Evolutionary conservation across 192 early-diverging fungal genomes (phyloP), one percentile per base, ranked within the genome.

Genomic region (Chytriomyces hyalinus): DNA sequence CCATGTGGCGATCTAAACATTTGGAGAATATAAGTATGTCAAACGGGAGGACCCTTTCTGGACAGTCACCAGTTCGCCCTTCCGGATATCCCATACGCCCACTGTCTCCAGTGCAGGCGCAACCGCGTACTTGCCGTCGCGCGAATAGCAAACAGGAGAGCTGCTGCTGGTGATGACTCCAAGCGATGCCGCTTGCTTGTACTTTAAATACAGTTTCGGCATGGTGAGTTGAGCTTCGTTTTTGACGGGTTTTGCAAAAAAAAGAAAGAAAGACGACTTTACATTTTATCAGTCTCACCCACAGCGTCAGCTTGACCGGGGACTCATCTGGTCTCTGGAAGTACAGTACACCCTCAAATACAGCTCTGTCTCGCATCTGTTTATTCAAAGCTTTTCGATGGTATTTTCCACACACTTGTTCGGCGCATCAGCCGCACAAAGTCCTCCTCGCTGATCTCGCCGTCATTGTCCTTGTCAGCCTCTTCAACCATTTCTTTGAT

Each of bases 31-130:
- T 36, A 22, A 28, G 28, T 24, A 65, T n/a, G 13, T 4, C 10
- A 28, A 36, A 36, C 36, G 1, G 36, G 0, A 36, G 36, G 36
- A 36, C 36, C 36, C 36, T 36, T 36, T 36, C 36, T 36, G 36
- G 36, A 4, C 36, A 36, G 36, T 36, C 36, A 70, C 71, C 60
- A 63, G 28, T 26, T 73, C 87, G 49, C 94, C 97, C 75, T 92
- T 93, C 79, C 93, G 92, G 49, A 93, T 84, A 80, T 98, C 92
- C 94, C 94, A 98, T 26, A 96, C 81, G 60, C 87, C 81, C 61
- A 95, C 89, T 69, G 90, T 87, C 81, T 97, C 95, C 46, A 99
- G 88, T 3, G 93, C 91, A 11, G 96, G 91, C 1, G 93, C 86
- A 28, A 97, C 85, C 62, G 92, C 92, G 67, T 88, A 81, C 82